Base-by-base conservation (phyloP, 768 basidiomycete species). In the Boletus bicolor region DNA sequence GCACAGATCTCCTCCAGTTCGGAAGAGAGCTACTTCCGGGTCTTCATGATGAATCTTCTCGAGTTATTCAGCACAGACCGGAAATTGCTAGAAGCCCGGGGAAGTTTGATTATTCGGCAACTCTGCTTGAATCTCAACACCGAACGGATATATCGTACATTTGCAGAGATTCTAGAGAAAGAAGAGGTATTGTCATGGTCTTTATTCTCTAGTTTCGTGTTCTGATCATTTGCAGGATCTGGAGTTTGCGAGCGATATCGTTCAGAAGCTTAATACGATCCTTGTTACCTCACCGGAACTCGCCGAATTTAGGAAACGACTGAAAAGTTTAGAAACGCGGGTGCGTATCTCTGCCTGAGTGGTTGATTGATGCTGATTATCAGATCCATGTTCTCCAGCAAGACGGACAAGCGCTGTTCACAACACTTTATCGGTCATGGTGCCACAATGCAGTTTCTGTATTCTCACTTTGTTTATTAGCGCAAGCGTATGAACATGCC, bases 401-500 rank as follows among this genome's bases (percentile, higher is more conserved):
- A 90, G 97, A 99, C 61, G 95, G 96, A 3, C 97, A 98, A 74
- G 91, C 91, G 15, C 71, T 99, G 21, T 99, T 98, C 69, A 91
- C 90, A 11, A 91, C 89, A 0, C 76, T 99, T 4, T 99, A 99
- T 65, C 82, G 93, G 19, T 98, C 94, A 19, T 99, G 97, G 97
- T 98, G 94, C 69, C 97, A 99, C 64, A 98, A 98, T 66, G 91
- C 96, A 1, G 95, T 98, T 42, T 89, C 97, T 0, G 93, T 93
- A 1, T 97, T 99, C 68, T 93, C 97, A 1, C 79, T 99, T 7
- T 99, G 97, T 70, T 79, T 99, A 30, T 79, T 99, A 26, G 97
- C 97, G 6, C 97, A 99, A 70, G 96, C 97, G 3, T 99, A 99
- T 63, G 97, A 99, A 70, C 97, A 99, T 72, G 97, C 96, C 1